Evolutionary conservation across 495 filamentous ascomycete species (phyloP).

Genomic region (Neurospora hispaniola): DNA sequence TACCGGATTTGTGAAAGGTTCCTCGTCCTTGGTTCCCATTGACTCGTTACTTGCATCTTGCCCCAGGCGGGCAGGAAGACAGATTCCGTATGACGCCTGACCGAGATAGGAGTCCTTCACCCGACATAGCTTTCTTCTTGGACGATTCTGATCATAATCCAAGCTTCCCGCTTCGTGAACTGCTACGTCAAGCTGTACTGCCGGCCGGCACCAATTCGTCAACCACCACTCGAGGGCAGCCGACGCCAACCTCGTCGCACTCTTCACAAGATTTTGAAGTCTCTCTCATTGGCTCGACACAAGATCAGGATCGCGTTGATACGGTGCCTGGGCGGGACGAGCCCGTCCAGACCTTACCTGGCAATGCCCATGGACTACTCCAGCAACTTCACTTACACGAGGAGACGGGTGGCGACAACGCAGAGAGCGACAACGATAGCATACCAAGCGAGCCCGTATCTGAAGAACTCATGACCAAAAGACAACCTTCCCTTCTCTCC

Average conservation of each 20-base stretch:
- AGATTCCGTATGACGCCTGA: conserved; percentile 9
- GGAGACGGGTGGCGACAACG: conserved; percentile 4
- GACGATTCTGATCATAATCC: conserved; percentile 2
- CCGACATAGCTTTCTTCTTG: neutral
- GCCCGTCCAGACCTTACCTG: neutral
- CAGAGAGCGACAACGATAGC: conserved; percentile 7
- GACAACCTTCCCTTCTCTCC: conserved; percentile 46
- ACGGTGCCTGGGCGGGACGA: neutral
- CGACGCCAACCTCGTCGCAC: neutral
- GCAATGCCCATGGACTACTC: conserved; percentile 10
- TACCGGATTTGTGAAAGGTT: neutral
- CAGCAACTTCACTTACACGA: neutral
- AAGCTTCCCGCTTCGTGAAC: conserved; percentile 11
- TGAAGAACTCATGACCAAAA: conserved; percentile 40
- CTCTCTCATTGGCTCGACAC: neutral
- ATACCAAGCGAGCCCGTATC: conserved; percentile 5
- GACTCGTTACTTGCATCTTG: conserved; percentile 3
- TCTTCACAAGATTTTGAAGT: neutral
- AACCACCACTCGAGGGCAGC: neutral
- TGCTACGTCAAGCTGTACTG: neutral
- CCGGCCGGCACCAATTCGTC: neutral
- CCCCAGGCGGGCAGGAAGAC: conserved; percentile 6
- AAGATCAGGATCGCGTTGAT: neutral
- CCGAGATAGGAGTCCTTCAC: neutral
- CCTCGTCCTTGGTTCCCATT: neutral